Percentiles rank a stretch among this genome's conserved stretches.
Conservation (phyloP, 2,329 filamentous ascomycete species). For the Phialophora chinensis region DNA sequence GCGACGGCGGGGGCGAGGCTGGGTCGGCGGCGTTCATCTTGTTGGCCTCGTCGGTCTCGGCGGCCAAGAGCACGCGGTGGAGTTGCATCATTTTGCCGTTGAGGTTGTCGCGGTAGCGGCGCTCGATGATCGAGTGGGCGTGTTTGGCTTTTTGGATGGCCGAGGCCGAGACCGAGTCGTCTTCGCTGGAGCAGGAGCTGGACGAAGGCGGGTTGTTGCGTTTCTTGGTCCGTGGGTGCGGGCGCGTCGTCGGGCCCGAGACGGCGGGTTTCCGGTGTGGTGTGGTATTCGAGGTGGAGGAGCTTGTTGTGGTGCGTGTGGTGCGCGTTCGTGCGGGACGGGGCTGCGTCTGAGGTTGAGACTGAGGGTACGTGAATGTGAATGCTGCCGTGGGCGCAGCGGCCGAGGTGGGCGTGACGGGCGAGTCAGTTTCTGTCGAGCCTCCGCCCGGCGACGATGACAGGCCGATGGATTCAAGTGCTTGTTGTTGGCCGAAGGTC, state of each 20-base stretch:
- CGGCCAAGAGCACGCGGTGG: constrained; percentile 25
- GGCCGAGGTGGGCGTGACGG: neutral
- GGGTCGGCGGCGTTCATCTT: neutral
- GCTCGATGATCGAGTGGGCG: constrained; percentile 33
- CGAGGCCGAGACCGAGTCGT: constrained; percentile 4
- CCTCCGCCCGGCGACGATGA: neutral
- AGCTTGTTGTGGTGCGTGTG: neutral
- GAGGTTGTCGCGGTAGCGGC: constrained; percentile 36
- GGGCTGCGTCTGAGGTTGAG: neutral
- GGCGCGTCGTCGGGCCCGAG: neutral
- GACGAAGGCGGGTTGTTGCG: neutral
- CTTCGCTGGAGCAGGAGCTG: constrained; percentile 8
- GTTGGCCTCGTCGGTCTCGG: constrained; percentile 5
- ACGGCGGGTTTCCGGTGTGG: neutral
- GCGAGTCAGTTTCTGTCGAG: neutral
- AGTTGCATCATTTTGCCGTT: constrained; percentile 34
- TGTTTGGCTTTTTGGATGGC: constrained; percentile 20
- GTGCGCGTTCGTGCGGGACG: neutral
- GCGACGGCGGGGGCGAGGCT: neutral
- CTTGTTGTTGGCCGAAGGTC: neutral
- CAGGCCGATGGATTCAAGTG: neutral
- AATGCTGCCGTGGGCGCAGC: neutral
- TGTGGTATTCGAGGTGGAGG: neutral
- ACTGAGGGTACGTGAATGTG: neutral
- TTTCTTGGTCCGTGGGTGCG: neutral